Evolutionary conservation across 2,329 filamentous ascomycete species (phyloP).

Genomic region (Talaromyces sp.): DNA sequence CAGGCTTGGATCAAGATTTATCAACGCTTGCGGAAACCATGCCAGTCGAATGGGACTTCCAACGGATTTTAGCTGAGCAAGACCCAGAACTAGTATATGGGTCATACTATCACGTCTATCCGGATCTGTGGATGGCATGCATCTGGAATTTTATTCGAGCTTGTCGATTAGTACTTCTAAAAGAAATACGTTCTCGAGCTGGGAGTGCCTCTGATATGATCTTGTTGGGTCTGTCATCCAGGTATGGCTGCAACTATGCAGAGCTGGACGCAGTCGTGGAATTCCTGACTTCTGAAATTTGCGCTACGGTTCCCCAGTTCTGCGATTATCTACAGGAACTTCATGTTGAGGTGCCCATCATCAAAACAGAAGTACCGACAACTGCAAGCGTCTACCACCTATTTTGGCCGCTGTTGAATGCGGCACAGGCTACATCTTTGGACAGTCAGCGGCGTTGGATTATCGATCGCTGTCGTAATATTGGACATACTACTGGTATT

Average conservation of each 20-base stretch:
- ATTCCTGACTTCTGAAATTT: constrained; percentile 4
- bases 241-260: background rate
- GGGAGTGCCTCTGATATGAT: background rate
- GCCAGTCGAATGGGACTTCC: constrained; percentile 9
- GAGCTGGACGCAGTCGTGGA: background rate
- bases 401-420: constrained; percentile 19
- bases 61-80: background rate
- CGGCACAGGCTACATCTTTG: constrained; percentile 10
- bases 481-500: constrained; percentile 18
- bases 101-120: constrained; percentile 15
- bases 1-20: constrained; percentile 3
- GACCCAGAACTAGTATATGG: constrained; percentile 1
- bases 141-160: constrained; percentile 20
- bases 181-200: constrained; percentile 16
- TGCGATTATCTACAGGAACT: background rate
- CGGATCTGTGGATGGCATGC: constrained; percentile 19
- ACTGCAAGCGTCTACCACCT: constrained; percentile 19
- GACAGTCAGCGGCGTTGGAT: constrained; percentile 17
- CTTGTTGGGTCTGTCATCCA: background rate
- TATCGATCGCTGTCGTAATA: constrained; percentile 15
- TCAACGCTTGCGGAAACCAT: background rate
- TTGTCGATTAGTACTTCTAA: constrained; percentile 18
- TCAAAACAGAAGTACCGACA: constrained; percentile 12
- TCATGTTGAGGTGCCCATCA: background rate
- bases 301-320: constrained; percentile 13